Conservation (phyloP, 2,329 filamentous ascomycete genomes). For the Thyridium curvatum region DNA sequence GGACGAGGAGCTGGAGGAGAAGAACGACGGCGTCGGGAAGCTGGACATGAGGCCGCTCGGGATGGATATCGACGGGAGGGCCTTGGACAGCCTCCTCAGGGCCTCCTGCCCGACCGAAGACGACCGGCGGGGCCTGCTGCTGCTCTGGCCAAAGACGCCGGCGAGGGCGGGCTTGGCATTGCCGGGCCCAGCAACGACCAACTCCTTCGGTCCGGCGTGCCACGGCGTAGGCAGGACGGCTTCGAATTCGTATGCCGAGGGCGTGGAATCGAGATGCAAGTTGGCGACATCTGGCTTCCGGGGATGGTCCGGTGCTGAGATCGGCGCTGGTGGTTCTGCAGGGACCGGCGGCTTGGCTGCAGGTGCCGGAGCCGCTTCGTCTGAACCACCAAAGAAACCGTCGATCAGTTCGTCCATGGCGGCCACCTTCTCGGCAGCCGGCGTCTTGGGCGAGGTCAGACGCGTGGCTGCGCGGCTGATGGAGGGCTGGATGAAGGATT, state of each 20-base stretch:
- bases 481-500: slow-evolving; percentile 53
- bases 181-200: slow-evolving; percentile 21
- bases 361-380: slow-evolving; percentile 2
- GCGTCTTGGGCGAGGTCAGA: slow-evolving; percentile 46
- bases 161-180: slow-evolving; percentile 30
- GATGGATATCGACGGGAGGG: slow-evolving; percentile 48
- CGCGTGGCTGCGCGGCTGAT: slow-evolving; percentile 51
- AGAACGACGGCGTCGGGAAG: slow-evolving; percentile 28
- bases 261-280: slow-evolving; percentile 1
- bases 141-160: slow-evolving; percentile 36
- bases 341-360: not conserved
- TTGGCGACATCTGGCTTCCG: no score
- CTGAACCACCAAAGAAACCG: slow-evolving; percentile 25
- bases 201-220: slow-evolving; percentile 32
- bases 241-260: no score
- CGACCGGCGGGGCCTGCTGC: slow-evolving; percentile 37
- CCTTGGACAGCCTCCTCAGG: slow-evolving; percentile 49
- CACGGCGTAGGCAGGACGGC: slow-evolving; percentile 25
- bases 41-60: slow-evolving; percentile 29
- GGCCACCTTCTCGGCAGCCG: slow-evolving; percentile 51
- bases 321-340: not conserved
- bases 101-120: slow-evolving; percentile 51
- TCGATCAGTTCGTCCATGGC: slow-evolving; percentile 39
- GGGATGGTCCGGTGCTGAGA: no score
- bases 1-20: slow-evolving; percentile 24